phyloP scores from a whole-genome alignment of 352 stramenopile genomes.

The Phytophthora aleatoria region DNA sequence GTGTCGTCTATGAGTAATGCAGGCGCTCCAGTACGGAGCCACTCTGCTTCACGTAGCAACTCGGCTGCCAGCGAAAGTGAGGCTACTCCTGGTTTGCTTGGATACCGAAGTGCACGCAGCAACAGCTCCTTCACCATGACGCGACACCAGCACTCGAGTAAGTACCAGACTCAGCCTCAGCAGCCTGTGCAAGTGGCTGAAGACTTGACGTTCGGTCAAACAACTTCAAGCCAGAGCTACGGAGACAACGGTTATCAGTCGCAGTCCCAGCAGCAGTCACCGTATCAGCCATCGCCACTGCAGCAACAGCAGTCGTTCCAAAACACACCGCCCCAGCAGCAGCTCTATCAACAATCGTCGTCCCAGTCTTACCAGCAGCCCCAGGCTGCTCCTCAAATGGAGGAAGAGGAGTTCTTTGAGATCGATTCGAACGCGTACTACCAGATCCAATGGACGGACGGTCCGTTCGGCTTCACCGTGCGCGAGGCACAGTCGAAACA shows the following conservation, averaged over 20 bases:
- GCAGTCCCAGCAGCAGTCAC: slow-evolving; percentile 19
- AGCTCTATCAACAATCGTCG: slow-evolving; percentile 23
- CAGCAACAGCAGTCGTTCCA: slow-evolving; percentile 26
- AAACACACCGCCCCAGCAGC: slow-evolving; percentile 18
- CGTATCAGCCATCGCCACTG: slow-evolving; percentile 15
- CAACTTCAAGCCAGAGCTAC: slow-evolving; percentile 13
- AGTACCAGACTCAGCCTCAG: slow-evolving; percentile 27
- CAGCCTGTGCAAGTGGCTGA: slow-evolving; percentile 25
- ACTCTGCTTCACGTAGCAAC: slow-evolving; percentile 25
- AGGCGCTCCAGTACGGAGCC: slow-evolving; percentile 14
- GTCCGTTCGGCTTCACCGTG: slow-evolving; percentile 80
- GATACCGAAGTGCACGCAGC: slow-evolving; percentile 35
- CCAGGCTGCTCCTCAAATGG: slow-evolving; percentile 24
- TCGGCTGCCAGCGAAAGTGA: slow-evolving; percentile 29
- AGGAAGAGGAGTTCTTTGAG: slow-evolving; percentile 59
- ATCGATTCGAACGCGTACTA: slow-evolving; percentile 79
- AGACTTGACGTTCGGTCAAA: slow-evolving; percentile 35
- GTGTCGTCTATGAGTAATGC: slow-evolving; percentile 7
- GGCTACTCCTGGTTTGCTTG: slow-evolving; percentile 24
- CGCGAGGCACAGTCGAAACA: slow-evolving; percentile 74
- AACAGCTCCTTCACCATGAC: slow-evolving; percentile 29
- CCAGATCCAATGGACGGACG: slow-evolving; percentile 80
- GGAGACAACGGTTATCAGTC: slow-evolving; percentile 30
- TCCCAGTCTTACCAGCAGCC: slow-evolving; percentile 25
- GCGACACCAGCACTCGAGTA: slow-evolving; percentile 29